A percentile compares a stretch with the other conserved stretches of the same genome.
Conservation (phyloP, 2,329 filamentous ascomycete species). For the Cytospora mali region DNA sequence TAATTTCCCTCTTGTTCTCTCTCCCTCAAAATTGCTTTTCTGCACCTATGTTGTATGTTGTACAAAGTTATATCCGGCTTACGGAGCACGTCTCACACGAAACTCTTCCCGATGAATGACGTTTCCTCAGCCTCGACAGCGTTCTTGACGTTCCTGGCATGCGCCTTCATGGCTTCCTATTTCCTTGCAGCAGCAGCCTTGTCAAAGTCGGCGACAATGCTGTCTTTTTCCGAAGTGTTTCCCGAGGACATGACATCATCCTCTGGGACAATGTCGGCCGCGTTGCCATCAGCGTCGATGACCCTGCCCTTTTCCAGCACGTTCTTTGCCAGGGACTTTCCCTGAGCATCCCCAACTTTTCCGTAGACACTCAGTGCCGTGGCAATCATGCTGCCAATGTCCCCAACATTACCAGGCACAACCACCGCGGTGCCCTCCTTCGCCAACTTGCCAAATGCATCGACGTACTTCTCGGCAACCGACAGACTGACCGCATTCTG, state of each 20-base stretch:
- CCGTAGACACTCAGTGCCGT: conserved; percentile 94
- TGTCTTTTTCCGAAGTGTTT: conserved; percentile 29
- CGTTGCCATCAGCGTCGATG: conserved; percentile 26
- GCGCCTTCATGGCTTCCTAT: conserved; percentile 7
- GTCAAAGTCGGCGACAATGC: conserved; percentile 37
- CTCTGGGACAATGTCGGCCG: conserved; percentile 30
- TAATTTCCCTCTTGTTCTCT: not conserved
- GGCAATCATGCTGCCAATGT: conserved; percentile 95
- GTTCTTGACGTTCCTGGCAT: not conserved
- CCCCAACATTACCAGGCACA: conserved; percentile 94
- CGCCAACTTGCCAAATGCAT: conserved; percentile 84
- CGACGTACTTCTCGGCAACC: conserved; percentile 97
- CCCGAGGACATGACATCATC: conserved; percentile 10
- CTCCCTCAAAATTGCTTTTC: not conserved
- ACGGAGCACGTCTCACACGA: not conserved
- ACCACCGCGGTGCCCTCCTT: conserved; percentile 96
- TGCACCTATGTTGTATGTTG: not conserved
- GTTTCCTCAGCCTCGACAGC: conserved; percentile 2
- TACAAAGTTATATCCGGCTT: conserved; percentile 3
- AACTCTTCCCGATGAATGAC: conserved; percentile 1
- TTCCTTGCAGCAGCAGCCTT: conserved; percentile 30
- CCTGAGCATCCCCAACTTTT: conserved; percentile 83
- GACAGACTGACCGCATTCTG: conserved; percentile 83
- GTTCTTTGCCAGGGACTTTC: conserved; percentile 64
- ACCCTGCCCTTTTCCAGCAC: conserved; percentile 41